Evolutionary conservation across 257 asterid species (phyloP).

Genomic region (Plantago major): DNA sequence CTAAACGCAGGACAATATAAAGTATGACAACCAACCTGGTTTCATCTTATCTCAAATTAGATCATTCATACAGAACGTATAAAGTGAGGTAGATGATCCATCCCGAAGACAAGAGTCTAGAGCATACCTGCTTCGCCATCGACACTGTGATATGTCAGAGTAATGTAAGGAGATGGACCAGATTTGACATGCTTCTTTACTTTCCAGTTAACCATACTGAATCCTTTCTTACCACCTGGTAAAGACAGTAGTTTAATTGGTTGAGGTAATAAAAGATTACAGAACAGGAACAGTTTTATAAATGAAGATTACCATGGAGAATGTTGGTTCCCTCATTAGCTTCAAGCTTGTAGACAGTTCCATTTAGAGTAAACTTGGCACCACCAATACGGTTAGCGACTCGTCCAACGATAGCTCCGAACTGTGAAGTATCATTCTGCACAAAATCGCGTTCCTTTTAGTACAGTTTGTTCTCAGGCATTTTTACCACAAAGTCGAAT

Average conservation of each 20-base stretch:
- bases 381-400: conserved; percentile 84
- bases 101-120: too few relatives aligned
- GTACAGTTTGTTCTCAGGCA: too few relatives aligned
- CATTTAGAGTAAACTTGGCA: conserved; percentile 65
- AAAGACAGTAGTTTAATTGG: too few relatives aligned
- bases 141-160: conserved; percentile 54
- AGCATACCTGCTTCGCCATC: conserved; percentile 78
- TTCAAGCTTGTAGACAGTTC: conserved; percentile 53
- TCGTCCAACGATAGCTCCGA: conserved; percentile 86
- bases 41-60: too few relatives aligned
- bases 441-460: neutral
- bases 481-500: too few relatives aligned
- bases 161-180: conserved; percentile 34
- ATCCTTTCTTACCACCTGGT: conserved; percentile 75
- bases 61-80: too few relatives aligned
- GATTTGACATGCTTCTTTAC: conserved; percentile 40
- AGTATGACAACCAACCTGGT: too few relatives aligned
- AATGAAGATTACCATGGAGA: conserved; percentile 55
- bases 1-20: too few relatives aligned
- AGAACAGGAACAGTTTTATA: too few relatives aligned
- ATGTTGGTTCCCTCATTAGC: conserved; percentile 63
- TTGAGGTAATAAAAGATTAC: too few relatives aligned
- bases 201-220: conserved; percentile 64
- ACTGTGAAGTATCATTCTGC: conserved; percentile 53
- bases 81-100: neutral